Evolutionary conservation across 345 rosid genomes (phyloP).

Genomic region (Salix arbutifolia): DNA sequence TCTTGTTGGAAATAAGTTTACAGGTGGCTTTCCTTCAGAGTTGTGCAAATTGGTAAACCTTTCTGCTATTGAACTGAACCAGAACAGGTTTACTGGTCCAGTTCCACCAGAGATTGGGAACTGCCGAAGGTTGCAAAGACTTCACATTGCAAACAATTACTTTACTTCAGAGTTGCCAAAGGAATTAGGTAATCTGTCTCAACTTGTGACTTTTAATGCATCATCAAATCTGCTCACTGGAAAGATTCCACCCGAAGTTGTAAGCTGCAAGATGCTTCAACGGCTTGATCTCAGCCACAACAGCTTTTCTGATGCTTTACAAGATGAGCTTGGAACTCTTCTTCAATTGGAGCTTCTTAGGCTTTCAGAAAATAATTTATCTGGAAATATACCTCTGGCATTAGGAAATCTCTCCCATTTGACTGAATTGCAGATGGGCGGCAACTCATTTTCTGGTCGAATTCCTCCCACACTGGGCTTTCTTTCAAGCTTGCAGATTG

Average conservation of each 20-base stretch:
- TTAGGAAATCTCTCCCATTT: slow-evolving; percentile 58
- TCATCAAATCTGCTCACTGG: slow-evolving; percentile 72
- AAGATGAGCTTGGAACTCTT: slow-evolving; percentile 61
- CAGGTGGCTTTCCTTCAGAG: slow-evolving; percentile 63
- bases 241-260: slow-evolving; percentile 54
- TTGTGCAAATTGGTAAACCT: slow-evolving; percentile 61
- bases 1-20: slow-evolving; percentile 63
- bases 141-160: slow-evolving; percentile 59
- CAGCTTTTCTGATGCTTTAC: slow-evolving; percentile 46
- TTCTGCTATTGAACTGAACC: slow-evolving; percentile 67
- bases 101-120: slow-evolving; percentile 54
- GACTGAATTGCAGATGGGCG: slow-evolving; percentile 84
- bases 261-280: slow-evolving; percentile 62
- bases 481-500: slow-evolving; percentile 70
- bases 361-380: slow-evolving; percentile 64
- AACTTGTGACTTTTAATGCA: slow-evolving; percentile 66
- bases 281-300: slow-evolving; percentile 86
- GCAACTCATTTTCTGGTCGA: slow-evolving; percentile 56
- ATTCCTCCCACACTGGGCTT: slow-evolving; percentile 61
- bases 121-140: slow-evolving; percentile 60
- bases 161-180: slow-evolving; percentile 53
- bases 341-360: slow-evolving; percentile 67
- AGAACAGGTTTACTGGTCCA: slow-evolving; percentile 60
- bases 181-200: slow-evolving; percentile 56
- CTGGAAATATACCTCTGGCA: slow-evolving; percentile 53